Percentiles rank a stretch among this genome's conserved stretches.
Conservation (phyloP, 2,329 filamentous ascomycete species). For the Aspergillus intermedius region DNA sequence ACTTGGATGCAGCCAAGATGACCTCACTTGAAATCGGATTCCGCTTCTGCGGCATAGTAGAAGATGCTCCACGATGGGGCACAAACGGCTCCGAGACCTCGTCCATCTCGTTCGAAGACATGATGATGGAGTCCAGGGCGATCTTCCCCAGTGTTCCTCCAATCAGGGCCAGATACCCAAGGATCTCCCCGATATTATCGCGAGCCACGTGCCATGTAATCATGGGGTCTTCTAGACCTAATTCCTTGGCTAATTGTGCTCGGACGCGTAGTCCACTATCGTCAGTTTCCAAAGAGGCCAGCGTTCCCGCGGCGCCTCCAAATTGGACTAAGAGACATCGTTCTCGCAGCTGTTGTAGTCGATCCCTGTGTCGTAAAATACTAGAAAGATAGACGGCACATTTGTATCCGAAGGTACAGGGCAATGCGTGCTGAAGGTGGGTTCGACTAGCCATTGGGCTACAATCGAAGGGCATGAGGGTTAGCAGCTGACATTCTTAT, state of each 20-base stretch:
- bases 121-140: conserved; percentile 51
- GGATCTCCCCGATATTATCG: conserved; percentile 49
- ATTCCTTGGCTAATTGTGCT: conserved; percentile 38
- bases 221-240: conserved; percentile 43
- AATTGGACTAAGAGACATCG: conserved; percentile 50
- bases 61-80: conserved; percentile 48
- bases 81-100: conserved; percentile 53
- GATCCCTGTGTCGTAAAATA: conserved; percentile 44
- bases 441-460: conserved; percentile 50
- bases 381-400: conserved; percentile 45
- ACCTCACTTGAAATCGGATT: conserved; percentile 55
- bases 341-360: conserved; percentile 42
- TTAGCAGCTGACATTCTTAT: too few relatives aligned
- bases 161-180: conserved; percentile 49
- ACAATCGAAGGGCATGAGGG: not conserved
- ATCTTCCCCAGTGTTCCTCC: conserved; percentile 51
- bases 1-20: conserved; percentile 49
- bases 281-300: conserved; percentile 47
- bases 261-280: conserved; percentile 46
- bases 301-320: conserved; percentile 50
- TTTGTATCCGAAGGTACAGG: conserved; percentile 46
- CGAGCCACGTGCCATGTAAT: conserved; percentile 55
- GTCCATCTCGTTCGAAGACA: conserved; percentile 52
- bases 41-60: conserved; percentile 55
- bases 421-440: conserved; percentile 50